Conservation (phyloP, 148 eudicot species). For the Persicaria tinctoria region DNA sequence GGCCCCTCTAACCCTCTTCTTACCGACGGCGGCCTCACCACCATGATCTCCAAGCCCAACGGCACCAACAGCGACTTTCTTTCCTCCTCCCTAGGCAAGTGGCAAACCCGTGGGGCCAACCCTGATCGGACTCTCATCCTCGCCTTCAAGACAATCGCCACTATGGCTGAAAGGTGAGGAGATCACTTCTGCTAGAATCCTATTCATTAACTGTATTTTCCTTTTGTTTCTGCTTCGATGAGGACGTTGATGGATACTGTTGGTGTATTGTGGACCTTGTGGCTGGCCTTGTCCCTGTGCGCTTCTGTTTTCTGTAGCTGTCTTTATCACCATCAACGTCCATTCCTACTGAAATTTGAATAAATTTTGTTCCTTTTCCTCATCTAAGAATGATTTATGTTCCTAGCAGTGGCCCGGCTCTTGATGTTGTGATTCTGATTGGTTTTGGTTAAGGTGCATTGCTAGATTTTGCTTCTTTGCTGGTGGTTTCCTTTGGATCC, state of each 20-base stretch:
- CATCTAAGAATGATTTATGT: not conserved
- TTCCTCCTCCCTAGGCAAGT: slow-evolving; percentile 31
- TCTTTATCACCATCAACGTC: not conserved
- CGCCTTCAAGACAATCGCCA: slow-evolving; percentile 48
- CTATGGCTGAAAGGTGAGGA: slow-evolving; percentile 44
- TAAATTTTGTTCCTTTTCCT: not conserved
- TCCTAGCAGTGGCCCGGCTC: not conserved
- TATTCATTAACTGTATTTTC: not conserved
- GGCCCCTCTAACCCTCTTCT: slow-evolving; percentile 46
- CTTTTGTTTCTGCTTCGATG: not conserved
- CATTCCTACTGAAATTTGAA: not conserved
- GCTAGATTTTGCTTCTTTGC: not conserved
- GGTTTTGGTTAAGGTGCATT: not conserved
- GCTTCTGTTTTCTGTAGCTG: not conserved
- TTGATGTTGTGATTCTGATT: not conserved
- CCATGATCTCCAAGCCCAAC: slow-evolving; percentile 40
- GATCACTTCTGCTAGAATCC: not conserved
- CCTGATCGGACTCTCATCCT: slow-evolving; percentile 42
- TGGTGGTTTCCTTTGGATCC: not conserved
- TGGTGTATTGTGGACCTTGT: not conserved
- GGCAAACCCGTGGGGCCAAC: slow-evolving; percentile 47
- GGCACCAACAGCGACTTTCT: slow-evolving; percentile 36
- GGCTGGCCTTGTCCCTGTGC: not conserved
- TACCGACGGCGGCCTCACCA: slow-evolving; percentile 33
- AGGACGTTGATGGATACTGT: slow-evolving; percentile 8